Evolutionary conservation across 768 basidiomycete genomes (phyloP), one percentile per base, ranked within the genome.

Genomic region (Boletellus emodensis): DNA sequence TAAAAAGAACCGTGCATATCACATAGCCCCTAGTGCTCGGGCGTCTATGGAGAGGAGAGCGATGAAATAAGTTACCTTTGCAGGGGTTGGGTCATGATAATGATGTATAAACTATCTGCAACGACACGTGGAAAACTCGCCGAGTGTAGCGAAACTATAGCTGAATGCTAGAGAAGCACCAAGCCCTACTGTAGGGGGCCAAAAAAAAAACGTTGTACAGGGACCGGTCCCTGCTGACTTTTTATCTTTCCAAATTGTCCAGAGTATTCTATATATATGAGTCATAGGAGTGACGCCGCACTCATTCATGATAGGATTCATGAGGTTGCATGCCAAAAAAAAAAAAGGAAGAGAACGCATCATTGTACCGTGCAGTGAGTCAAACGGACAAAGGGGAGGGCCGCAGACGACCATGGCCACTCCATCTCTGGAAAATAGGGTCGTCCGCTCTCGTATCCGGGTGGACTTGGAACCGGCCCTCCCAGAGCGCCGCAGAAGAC

Each of bases 391-490:
- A 36, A 22, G 58, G 38, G 13, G 59, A 58, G 15, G 56, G 33
- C 18, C 47, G 53, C 14, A 22, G 3, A n/a, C 55, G 59, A 40
- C 53, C 22, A 28, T 52, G 52, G 3, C 49, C 54, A 34, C 69
- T 60, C 71, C 71, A 70, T 57, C 56, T 65, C 39, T 52, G 54
- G 54, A 68, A 71, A 22, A 71, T 67, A 3, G 73, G 74, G 59
- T 94, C 90, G 52, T 88, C 81, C 30, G 68, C 72, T 40, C 79
- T 74, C 3, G 92, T 94, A 34, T 89, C 90, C 0, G 93, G 93
- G 62, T 96, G 94, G 6, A 95, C 73, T 65, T 92, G 90, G 14
- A 93, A 74, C 68, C 81, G 88, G 54, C 91, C 91, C 65, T 88
- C 83, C 84, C 84, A 90, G 7, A 93, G 74, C 2, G 87, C 89